Base-by-base conservation (phyloP, 345 rosid genomes). In the Arabis hirsuta region DNA sequence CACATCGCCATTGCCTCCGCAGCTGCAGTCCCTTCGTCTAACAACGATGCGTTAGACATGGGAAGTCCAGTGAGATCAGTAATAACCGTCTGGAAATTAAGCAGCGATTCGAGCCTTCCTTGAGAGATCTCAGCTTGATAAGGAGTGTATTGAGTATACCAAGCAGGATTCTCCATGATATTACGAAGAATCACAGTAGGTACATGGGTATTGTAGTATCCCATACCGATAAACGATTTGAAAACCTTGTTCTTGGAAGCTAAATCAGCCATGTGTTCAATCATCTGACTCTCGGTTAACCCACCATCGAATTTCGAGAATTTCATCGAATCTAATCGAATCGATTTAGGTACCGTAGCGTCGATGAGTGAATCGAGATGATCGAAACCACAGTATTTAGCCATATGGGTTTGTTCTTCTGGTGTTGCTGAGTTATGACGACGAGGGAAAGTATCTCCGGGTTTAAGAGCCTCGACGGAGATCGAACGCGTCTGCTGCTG, bases 1-100 rank as follows among this genome's bases (percentile, higher is more conserved):
- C 99, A 95, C 99, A 90, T 91, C 1, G 99, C 92, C 99, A 92
- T 92, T 5, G 99, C 99, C 84, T 95, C 99, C 1, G 99, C 99
- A 8, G 98, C 98, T 0, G 98, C 98, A 0, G 99, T 90, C 6
- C 97, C 99, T 84, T 95, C 99, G 50, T 95, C 99, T 1, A 90
- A 91, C 78, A 95, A 72, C 0, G 99, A 92, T 1, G 99, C 99
- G 57, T 95, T 92, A 1, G 98, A 87, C 97, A 95, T 90, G 10
- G 99, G 97, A 62, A 95, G 80, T 3, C 96, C 98, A 0, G 98
- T 92, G 47, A 95, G 96, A 80, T 92, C 98, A 0, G 97, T 81
- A 48, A 95, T 84, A 82, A 92, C 5, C 0, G 99, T 95, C 73
- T 95, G 99, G 81, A 72, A 95, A 83, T 86, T 95, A 45, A 95